Conservation (phyloP, 768 basidiomycete genomes). For the Tricholoma flavovirens region DNA sequence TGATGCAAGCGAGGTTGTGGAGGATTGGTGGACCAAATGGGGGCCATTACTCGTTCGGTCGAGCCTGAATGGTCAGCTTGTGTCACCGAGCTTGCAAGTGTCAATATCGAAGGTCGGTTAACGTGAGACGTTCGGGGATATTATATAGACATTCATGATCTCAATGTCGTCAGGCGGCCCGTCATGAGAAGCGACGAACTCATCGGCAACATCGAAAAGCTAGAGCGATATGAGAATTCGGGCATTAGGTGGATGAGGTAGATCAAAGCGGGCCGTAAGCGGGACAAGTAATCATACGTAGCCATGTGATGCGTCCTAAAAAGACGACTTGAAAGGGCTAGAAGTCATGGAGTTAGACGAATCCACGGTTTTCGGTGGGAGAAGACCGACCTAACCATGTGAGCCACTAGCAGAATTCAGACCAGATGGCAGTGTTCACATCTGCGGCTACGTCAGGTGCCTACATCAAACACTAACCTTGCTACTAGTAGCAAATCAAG, state of each 20-base stretch:
- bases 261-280: too few species aligned
- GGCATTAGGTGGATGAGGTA: background rate
- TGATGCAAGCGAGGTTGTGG: slow-evolving; percentile 50
- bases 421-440: too few species aligned
- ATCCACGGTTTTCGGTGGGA: too few species aligned
- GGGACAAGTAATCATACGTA: too few species aligned
- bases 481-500: too few species aligned
- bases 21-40: slow-evolving; percentile 60
- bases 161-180: background rate
- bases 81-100: slow-evolving; percentile 16
- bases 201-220: slow-evolving; percentile 1
- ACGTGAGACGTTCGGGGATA: background rate
- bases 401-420: too few species aligned
- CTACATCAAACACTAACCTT: too few species aligned
- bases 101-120: slow-evolving; percentile 15
- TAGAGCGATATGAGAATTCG: background rate
- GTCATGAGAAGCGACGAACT: slow-evolving; percentile 7
- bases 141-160: background rate
- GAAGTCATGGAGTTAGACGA: too few species aligned
- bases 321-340: too few species aligned
- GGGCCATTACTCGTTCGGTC: slow-evolving; percentile 25
- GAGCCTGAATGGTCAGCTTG: slow-evolving; percentile 10
- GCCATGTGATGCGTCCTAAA: too few species aligned
- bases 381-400: too few species aligned
- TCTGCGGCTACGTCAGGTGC: too few species aligned